Base-by-base conservation (phyloP, 2,329 filamentous ascomycete species). In the Pyrenophora graminea region DNA sequence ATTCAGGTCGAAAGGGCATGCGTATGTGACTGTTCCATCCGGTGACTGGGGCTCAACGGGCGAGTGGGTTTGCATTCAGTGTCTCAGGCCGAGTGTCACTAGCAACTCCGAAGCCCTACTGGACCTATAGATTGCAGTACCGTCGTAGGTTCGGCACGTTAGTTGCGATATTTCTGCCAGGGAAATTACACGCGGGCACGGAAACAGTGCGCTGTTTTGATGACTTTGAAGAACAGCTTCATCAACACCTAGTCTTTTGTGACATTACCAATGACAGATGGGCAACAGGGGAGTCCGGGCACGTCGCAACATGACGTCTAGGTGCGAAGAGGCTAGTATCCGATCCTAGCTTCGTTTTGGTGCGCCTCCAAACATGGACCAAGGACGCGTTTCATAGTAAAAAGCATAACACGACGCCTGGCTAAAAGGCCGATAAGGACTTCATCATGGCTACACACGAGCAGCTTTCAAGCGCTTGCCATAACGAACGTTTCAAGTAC, bases 371-470 rank as follows among this genome's bases (percentile, higher is more conserved):
- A 41, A 40, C 27, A 43, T 34, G 36, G 34, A 37, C 18, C n/a
- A 45, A 12, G 21, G 25, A 41, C 17, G 37, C 46, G 49, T 48
- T 52, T 48, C 44, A 45, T 34, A 45, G 42, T 39, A 40, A 27
- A 25, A 44, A 49, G 53, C 46, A 49, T n/a, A 37, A 18, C 10
- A 27, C 15, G 10, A 15, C 25, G 10, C 15, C 12, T 36, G 17
- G 38, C 17, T 25, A 17, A 23, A 18, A 19, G 45, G 1, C 33
- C 18, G 39, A 46, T 17, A 47, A 44, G 32, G 40, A n/a, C 21
- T 21, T 40, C 34, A 30, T 19, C 18, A 49, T 4, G 30, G 21
- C 33, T 41, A 53, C 47, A 41, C 38, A 53, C 37, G 21, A 42
- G 25, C 7, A 17, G 21, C 27, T 31, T 37, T 19, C 9, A 44